Conservation (phyloP, 2,329 filamentous ascomycete species). For the Seiridium cupressi region DNA sequence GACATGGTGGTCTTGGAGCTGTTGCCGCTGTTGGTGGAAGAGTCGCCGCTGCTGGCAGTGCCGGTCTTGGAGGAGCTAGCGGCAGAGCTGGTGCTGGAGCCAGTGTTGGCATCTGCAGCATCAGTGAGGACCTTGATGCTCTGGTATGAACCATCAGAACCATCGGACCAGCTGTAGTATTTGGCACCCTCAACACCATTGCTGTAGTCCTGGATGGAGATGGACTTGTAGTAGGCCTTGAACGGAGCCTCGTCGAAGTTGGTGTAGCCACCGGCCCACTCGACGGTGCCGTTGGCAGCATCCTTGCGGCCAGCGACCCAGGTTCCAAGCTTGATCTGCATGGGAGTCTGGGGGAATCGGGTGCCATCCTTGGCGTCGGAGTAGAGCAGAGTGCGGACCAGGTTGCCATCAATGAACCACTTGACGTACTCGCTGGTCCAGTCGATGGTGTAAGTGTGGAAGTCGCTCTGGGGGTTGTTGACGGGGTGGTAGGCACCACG, state of each 20-base stretch:
- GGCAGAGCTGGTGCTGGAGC: constrained; percentile 13
- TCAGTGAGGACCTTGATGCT: constrained; percentile 50
- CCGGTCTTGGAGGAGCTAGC: constrained; percentile 5
- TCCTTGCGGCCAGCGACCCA: constrained; percentile 60
- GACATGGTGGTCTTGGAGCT: constrained; percentile 12
- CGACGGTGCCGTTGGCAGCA: constrained; percentile 68
- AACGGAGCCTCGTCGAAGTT: constrained; percentile 53
- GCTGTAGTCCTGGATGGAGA: constrained; percentile 53
- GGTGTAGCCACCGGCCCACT: constrained; percentile 63
- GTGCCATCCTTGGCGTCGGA: constrained; percentile 55
- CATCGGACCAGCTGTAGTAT: constrained; percentile 49
- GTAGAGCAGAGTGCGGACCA: constrained; percentile 61
- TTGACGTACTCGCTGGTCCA: constrained; percentile 64
- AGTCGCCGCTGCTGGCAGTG: constrained; percentile 12
- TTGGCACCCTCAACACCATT: constrained; percentile 46
- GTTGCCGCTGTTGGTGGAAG: not conserved
- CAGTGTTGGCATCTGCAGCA: constrained; percentile 7
- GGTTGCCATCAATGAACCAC: constrained; percentile 63
- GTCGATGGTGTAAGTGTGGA: constrained; percentile 67
- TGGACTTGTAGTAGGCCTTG: constrained; percentile 54
- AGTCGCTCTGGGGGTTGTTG: constrained; percentile 46
- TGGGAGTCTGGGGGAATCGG: constrained; percentile 71
- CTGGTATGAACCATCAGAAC: constrained; percentile 45
- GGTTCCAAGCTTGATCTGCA: constrained; percentile 67
- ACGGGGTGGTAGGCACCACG: constrained; percentile 64